Conservation (phyloP, 306 rosid genomes). For the Sesbania bispinosa region DNA sequence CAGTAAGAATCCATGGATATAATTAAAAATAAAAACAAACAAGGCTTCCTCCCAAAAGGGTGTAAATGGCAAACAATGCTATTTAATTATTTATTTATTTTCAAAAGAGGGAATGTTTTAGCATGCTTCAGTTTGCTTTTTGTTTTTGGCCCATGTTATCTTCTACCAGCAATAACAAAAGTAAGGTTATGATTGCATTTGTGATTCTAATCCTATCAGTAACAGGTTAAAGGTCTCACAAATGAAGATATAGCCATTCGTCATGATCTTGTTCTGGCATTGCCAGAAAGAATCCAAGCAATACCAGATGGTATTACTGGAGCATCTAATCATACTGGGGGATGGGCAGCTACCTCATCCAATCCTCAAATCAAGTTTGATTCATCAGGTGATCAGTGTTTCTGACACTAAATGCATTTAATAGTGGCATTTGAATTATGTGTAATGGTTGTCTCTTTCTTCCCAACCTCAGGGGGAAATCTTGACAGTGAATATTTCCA, state of each 20-base stretch:
- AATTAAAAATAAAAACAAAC: not conserved
- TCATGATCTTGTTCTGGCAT: conserved; percentile 52
- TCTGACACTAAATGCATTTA: not conserved
- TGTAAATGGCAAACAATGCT: not conserved
- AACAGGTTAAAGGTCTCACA: conserved; percentile 77
- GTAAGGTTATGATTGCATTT: conserved; percentile 6
- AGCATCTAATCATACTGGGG: conserved; percentile 46
- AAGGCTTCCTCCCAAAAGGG: not conserved
- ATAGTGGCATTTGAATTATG: not conserved
- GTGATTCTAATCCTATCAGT: not conserved
- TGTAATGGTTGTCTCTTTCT: not conserved
- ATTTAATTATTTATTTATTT: too few relatives aligned
- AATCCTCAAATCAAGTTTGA: conserved; percentile 60
- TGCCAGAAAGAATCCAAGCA: conserved; percentile 77
- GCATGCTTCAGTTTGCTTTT: not conserved
- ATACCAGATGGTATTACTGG: conserved; percentile 66
- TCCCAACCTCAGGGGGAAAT: conserved; percentile 39
- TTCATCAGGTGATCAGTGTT: conserved; percentile 45
- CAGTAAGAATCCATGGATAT: not conserved
- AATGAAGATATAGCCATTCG: conserved; percentile 61
- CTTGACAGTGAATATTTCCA: conserved; percentile 49
- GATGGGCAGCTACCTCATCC: conserved; percentile 42
- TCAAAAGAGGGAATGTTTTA: not conserved
- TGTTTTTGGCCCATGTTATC: not conserved
- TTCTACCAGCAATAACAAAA: not conserved